Base-by-base conservation (phyloP, 2,329 filamentous ascomycete species). In the Furcasterigmium furcatum region DNA sequence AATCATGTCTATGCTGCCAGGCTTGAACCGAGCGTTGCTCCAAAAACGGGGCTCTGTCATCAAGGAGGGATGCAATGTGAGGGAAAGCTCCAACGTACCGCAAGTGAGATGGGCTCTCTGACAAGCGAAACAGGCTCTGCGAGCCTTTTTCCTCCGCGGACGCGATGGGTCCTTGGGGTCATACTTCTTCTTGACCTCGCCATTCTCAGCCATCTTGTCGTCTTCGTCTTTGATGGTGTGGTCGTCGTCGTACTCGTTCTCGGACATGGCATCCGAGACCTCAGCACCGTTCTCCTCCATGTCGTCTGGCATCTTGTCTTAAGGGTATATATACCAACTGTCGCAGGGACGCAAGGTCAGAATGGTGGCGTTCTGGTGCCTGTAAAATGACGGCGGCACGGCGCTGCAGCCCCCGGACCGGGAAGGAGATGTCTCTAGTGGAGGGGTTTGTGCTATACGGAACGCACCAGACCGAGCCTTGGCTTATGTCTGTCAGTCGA, bases 91-190 rank as follows among this genome's bases (percentile, higher is more conserved):
- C 47, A 52, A 84, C 91, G 80, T 87, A 97, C 94, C 92, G 74
- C 94, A 99, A 54, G 94, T 99, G 64, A 99, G 74, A 79, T 99
- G 94, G 52, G 94, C 94, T 68, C 92, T 80, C 72, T 99, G 94
- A 69, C 94, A 99, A 52, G 94, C 92, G 79, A 87, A 96, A 68
- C 94, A 99, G 47, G 94, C 94, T 65, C 94, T 80, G 56, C 92
- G 82, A 30, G 94, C 94, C 78, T 99, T 99, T 76, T 97, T 99
- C 60, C 94, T 82, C 56, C 91, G 79, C 16, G 94, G 92, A 49
- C 94, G 83, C 59, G 86, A 77, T 46, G 92, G 91, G 64, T 99
- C 94, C 68, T 97, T 97, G 46, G 91, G 82, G 71, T 88, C 78
- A 64, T 84, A 77, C 68, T 85, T 86, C 68, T 86, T 87, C 68